Evolutionary conservation across 2,329 filamentous ascomycete species (phyloP).

Genomic region (Penicillium janthinellum): DNA sequence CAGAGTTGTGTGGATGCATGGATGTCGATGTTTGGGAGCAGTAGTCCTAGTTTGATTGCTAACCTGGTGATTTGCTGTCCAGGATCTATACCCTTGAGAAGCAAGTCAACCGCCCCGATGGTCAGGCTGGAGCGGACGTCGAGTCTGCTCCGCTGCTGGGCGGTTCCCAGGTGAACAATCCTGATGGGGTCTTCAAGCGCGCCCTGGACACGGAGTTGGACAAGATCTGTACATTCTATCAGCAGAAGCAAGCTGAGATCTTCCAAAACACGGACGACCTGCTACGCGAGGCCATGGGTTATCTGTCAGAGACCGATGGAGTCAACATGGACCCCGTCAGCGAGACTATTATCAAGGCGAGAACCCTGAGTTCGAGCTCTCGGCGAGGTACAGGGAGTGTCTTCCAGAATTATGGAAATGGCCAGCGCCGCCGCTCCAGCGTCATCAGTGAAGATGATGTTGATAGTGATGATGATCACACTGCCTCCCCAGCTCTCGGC

Average conservation of each 20-base stretch:
- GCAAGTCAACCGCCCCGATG: slow-evolving; percentile 64
- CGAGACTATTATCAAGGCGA: slow-evolving; percentile 45
- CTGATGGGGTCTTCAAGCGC: slow-evolving; percentile 78
- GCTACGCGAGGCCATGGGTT: slow-evolving; percentile 71
- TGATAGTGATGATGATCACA: slow-evolving; percentile 63
- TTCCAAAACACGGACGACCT: slow-evolving; percentile 77
- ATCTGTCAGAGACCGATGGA: slow-evolving; percentile 60
- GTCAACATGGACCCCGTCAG: slow-evolving; percentile 47
- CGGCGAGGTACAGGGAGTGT: slow-evolving; percentile 52
- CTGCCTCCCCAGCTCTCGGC: slow-evolving; percentile 5
- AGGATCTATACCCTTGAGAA: slow-evolving; percentile 97
- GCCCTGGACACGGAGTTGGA: slow-evolving; percentile 87
- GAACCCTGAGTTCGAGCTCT: slow-evolving; percentile 45
- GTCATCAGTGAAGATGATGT: slow-evolving; percentile 51
- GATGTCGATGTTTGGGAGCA: slow-evolving; percentile 10
- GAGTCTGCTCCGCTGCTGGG: slow-evolving; percentile 83
- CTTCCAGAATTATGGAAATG: slow-evolving; percentile 54
- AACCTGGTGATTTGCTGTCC: slow-evolving; percentile 13
- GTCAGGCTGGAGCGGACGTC: slow-evolving; percentile 63
- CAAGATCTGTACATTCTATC: slow-evolving; percentile 90
- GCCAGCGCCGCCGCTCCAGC: slow-evolving; percentile 50
- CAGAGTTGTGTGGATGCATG: slow-evolving; percentile 15
- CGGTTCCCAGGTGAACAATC: slow-evolving; percentile 60
- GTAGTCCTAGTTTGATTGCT: slow-evolving; percentile 9
- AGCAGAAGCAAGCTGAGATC: slow-evolving; percentile 84